Evolutionary conservation across 1,284 basidiomycete genomes (phyloP).

Genomic region (Erythrobasidium hasegawianum): DNA sequence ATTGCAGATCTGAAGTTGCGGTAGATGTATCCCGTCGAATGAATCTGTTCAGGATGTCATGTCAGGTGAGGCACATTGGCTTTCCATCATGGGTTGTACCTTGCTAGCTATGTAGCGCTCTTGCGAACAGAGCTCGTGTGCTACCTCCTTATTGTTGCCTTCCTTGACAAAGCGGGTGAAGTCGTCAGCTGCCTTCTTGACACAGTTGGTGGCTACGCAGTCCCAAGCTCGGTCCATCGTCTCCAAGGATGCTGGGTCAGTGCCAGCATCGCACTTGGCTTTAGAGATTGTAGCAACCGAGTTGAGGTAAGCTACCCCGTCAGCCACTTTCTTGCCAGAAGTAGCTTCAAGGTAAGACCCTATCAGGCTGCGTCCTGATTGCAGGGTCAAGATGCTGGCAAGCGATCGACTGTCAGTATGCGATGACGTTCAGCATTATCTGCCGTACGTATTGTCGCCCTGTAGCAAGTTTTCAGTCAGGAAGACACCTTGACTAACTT

Average conservation of each 20-base stretch:
- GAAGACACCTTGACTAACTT: no score
- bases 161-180: conserved; percentile 51
- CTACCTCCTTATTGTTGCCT: conserved; percentile 55
- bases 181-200: conserved; percentile 56
- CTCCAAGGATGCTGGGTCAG: conserved; percentile 47
- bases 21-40: conserved; percentile 48
- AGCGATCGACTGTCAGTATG: conserved; percentile 2
- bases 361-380: conserved; percentile 56
- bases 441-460: not conserved
- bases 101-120: conserved; percentile 57
- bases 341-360: conserved; percentile 53
- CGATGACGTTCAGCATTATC: no score
- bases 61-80: no score
- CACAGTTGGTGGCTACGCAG: conserved; percentile 55
- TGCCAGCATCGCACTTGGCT: conserved; percentile 49
- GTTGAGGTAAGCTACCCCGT: conserved; percentile 55
- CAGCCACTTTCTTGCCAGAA: conserved; percentile 53
- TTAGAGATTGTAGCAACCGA: conserved; percentile 49
- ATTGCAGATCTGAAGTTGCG: conserved; percentile 50
- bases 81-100: no score
- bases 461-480: no score
- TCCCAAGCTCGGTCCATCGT: conserved; percentile 55
- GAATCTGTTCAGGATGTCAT: conserved; percentile 45
- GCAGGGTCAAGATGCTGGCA: conserved; percentile 53
- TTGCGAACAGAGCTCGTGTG: conserved; percentile 57